A percentile compares a stretch with the other conserved stretches of the same genome.
These are phyloP conservation scores for Cerioporus squamosus DNA, from an alignment of 1,284 basidiomycete species.

Conservation along the genomic window DNA sequence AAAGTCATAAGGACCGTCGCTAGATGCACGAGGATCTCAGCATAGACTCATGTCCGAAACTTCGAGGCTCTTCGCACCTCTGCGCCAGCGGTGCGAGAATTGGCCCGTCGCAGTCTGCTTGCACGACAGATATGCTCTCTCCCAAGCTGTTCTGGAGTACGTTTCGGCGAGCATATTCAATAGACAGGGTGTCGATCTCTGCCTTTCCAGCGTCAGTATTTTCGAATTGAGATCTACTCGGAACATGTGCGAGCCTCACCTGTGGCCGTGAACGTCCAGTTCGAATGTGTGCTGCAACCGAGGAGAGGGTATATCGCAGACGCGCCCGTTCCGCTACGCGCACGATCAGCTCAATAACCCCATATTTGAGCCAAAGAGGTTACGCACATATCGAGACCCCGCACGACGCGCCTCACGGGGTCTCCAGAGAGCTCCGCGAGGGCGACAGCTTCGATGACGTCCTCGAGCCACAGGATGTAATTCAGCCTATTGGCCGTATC, in stretches of 20 bases:
- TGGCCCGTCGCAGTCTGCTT: too few relatives aligned
- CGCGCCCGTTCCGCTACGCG: conserved; percentile 83
- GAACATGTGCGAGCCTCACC: conserved; percentile 48
- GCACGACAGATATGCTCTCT: too few relatives aligned
- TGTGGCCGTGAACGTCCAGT: conserved; percentile 71
- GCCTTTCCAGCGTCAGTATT: background rate
- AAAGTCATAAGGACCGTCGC: conserved; percentile 58
- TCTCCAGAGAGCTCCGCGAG: background rate
- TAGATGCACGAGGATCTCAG: background rate
- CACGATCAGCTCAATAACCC: background rate
- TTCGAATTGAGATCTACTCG: background rate
- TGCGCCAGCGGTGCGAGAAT: conserved; percentile 38
- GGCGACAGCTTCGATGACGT: conserved; percentile 43
- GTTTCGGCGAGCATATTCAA: too few relatives aligned
- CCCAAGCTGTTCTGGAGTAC: too few relatives aligned
- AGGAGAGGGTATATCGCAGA: conserved; percentile 91
- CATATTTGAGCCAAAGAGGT: background rate
- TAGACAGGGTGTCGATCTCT: conserved; percentile 73
- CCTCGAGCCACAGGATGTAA: conserved; percentile 77
- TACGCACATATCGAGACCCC: conserved; percentile 60
- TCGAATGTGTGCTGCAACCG: conserved; percentile 56
- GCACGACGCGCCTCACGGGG: conserved; percentile 7
- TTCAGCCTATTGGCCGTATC: conserved; percentile 60
- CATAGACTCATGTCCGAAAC: too few relatives aligned
- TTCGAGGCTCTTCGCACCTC: background rate